Evolutionary conservation across 805 yeast species (phyloP).

Genomic region (Kazachstania psychrophila): DNA sequence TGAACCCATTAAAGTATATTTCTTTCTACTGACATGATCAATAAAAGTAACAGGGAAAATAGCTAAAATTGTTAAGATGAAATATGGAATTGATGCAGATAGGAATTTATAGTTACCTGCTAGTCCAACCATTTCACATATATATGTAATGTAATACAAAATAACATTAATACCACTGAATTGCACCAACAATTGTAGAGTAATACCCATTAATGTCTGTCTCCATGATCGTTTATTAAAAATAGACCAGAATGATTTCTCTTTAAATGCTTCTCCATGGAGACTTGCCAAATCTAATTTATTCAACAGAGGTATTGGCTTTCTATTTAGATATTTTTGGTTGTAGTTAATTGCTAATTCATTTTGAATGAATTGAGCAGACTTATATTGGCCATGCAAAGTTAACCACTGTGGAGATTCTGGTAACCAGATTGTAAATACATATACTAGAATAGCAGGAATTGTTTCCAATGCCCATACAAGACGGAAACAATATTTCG

Average conservation of each 20-base stretch:
- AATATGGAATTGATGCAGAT: slow-evolving; percentile 34
- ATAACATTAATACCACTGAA: slow-evolving; percentile 37
- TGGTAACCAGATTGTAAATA: slow-evolving; percentile 21
- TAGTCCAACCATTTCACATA: slow-evolving; percentile 42
- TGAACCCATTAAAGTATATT: slow-evolving; percentile 38
- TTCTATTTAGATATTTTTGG: slow-evolving; percentile 2
- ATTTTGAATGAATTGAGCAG: slow-evolving; percentile 31
- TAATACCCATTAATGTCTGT: slow-evolving; percentile 32
- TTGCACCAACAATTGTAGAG: slow-evolving; percentile 37
- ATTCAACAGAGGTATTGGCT: slow-evolving; percentile 4
- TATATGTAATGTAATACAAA: slow-evolving; percentile 36
- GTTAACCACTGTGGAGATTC: slow-evolving; percentile 30
- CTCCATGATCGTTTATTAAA: slow-evolving; percentile 29
- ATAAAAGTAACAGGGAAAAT: slow-evolving; percentile 36
- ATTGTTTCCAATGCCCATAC: slow-evolving; percentile 55
- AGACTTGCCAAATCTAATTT: slow-evolving; percentile 14
- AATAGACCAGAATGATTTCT: slow-evolving; percentile 9
- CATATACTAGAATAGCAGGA: slow-evolving; percentile 31
- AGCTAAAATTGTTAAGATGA: slow-evolving; percentile 35
- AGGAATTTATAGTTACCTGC: slow-evolving; percentile 28
- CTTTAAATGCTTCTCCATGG: slow-evolving; percentile 6
- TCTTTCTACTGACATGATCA: slow-evolving; percentile 40
- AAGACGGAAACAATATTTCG: slow-evolving; percentile 48
- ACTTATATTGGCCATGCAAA: slow-evolving; percentile 27
- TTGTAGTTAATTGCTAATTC: slow-evolving; percentile 24